Conservation (phyloP, 2,329 filamentous ascomycete species). For the Alternaria brassicae region DNA sequence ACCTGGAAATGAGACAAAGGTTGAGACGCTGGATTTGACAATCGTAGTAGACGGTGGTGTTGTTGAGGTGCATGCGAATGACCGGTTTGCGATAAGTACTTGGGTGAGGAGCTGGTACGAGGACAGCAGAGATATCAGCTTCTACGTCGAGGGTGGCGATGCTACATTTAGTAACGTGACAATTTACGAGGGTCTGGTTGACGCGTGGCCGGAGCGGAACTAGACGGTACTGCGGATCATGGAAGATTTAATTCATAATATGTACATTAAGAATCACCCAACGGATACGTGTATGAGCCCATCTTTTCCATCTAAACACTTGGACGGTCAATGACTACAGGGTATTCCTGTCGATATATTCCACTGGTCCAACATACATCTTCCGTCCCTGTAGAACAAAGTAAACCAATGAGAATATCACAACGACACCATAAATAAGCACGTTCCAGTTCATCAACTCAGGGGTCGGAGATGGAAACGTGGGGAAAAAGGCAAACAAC, state of each 20-base stretch:
- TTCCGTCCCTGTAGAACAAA: slow-evolving; percentile 50
- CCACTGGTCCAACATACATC: slow-evolving; percentile 37
- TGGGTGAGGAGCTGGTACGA: slow-evolving; percentile 51
- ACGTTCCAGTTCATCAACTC: slow-evolving; percentile 55
- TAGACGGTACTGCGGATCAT: neutral
- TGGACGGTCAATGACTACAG: neutral
- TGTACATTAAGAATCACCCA: neutral
- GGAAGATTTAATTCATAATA: neutral
- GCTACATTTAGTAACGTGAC: slow-evolving; percentile 37
- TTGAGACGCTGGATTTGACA: slow-evolving; percentile 52
- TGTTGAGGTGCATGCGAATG: slow-evolving; percentile 53
- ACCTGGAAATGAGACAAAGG: slow-evolving; percentile 28
- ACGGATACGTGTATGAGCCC: neutral
- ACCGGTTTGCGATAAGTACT: slow-evolving; percentile 53
- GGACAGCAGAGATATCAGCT: slow-evolving; percentile 23
- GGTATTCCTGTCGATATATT: neutral
- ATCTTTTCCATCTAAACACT: too few species aligned
- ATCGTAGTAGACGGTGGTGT: slow-evolving; percentile 51
- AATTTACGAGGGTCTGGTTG: slow-evolving; percentile 28
- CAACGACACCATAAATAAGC: slow-evolving; percentile 51
- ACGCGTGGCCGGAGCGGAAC: slow-evolving; percentile 15
- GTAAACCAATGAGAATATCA: slow-evolving; percentile 52
- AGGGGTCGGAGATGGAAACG: slow-evolving; percentile 29
- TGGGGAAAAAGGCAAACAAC: slow-evolving; percentile 57
- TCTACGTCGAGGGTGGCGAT: slow-evolving; percentile 26